These are phyloP conservation scores for Candida adriatica DNA, from an alignment of 805 yeast genomes.

Conservation along the genomic window DNA sequence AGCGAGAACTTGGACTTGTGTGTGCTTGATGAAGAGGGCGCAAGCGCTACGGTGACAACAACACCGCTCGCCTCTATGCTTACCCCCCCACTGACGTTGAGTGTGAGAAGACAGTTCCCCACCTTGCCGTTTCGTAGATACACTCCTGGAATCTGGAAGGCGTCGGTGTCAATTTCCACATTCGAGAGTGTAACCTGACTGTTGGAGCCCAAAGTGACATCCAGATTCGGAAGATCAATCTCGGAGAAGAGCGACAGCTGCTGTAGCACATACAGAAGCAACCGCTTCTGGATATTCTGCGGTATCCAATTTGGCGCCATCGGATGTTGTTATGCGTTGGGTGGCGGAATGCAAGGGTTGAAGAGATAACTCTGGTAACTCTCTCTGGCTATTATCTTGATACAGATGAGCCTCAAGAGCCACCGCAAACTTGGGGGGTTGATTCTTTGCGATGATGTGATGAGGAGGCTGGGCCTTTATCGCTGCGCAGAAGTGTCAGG, in stretches of 20 bases:
- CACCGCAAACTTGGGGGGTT: no score
- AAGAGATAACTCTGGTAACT: no score
- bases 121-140: slow-evolving; percentile 56
- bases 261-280: slow-evolving; percentile 71
- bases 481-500: no score
- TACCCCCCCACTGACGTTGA: slow-evolving; percentile 69
- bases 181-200: slow-evolving; percentile 47
- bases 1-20: slow-evolving; percentile 41
- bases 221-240: slow-evolving; percentile 73
- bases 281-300: slow-evolving; percentile 75
- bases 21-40: slow-evolving; percentile 8
- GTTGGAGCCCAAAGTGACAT: slow-evolving; percentile 64
- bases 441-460: no score
- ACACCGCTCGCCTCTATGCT: slow-evolving; percentile 51
- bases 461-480: no score
- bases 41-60: slow-evolving; percentile 37
- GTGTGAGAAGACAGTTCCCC: slow-evolving; percentile 44
- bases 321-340: no score
- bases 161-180: slow-evolving; percentile 66
- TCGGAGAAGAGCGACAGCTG: slow-evolving; percentile 78
- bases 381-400: no score
- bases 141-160: slow-evolving; percentile 58
- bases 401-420: no score
- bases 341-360: no score
- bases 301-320: slow-evolving; percentile 59